Percentiles rank a stretch among this genome's conserved stretches.
These are phyloP conservation scores for Aspergillus fructus DNA, from an alignment of 2,329 filamentous ascomycete species.

Conservation along the genomic window DNA sequence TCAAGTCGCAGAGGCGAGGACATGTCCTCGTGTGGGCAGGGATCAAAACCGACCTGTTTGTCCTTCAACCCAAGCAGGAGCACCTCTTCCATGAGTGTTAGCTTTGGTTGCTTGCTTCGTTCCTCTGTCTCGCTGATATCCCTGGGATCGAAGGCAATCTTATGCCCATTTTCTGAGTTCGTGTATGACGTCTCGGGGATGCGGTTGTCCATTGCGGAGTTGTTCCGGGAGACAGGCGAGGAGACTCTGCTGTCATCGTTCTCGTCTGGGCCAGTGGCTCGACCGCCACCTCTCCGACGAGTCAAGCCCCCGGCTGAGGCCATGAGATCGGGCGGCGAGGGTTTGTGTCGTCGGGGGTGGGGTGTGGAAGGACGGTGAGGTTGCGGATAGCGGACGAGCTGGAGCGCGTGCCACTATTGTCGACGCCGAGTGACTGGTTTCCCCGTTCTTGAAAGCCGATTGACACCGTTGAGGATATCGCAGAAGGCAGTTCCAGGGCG, in stretches of 20 bases:
- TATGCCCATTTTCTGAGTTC: constrained; percentile 87
- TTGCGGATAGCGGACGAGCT: constrained; percentile 14
- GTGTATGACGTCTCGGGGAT: constrained; percentile 79
- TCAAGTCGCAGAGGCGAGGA: not conserved
- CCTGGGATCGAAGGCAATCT: constrained; percentile 95
- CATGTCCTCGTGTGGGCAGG: constrained; percentile 10
- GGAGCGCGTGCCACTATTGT: constrained; percentile 17
- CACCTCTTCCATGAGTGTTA: constrained; percentile 98
- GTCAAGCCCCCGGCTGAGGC: constrained; percentile 70
- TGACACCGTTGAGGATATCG: constrained; percentile 3
- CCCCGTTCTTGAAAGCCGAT: not conserved
- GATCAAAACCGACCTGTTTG: constrained; percentile 74
- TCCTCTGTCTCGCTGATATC: constrained; percentile 97
- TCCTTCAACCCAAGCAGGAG: constrained; percentile 94
- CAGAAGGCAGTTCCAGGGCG: constrained; percentile 12
- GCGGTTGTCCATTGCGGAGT: constrained; percentile 55
- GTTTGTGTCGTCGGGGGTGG: constrained; percentile 16
- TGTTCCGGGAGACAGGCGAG: constrained; percentile 63
- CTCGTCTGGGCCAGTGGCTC: constrained; percentile 57
- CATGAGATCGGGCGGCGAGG: constrained; percentile 46
- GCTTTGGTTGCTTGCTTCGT: constrained; percentile 94
- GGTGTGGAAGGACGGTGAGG: constrained; percentile 14
- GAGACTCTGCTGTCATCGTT: constrained; percentile 65
- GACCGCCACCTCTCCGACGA: constrained; percentile 66
- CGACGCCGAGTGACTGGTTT: constrained; percentile 4